A percentile compares a stretch with the other conserved stretches of the same genome.
phyloP scores from a whole-genome alignment of 441 rosid genomes.

The Kokia cookei region DNA sequence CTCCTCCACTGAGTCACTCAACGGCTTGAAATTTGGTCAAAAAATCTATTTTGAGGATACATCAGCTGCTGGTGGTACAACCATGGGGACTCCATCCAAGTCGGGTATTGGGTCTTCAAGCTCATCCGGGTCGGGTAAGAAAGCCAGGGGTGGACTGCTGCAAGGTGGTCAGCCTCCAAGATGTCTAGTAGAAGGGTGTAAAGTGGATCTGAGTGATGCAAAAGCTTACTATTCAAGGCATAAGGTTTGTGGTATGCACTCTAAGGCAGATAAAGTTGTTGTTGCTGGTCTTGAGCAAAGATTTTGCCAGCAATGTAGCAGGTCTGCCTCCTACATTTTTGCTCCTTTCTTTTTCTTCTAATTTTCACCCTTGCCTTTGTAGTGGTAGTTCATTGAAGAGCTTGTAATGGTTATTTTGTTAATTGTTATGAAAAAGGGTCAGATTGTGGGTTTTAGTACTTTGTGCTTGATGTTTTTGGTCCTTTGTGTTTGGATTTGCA shows the following conservation, averaged over 20 bases:
- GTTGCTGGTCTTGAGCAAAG: constrained; percentile 86
- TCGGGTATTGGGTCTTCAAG: constrained; percentile 29
- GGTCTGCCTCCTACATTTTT: constrained; percentile 30
- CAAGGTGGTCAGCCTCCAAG: constrained; percentile 58
- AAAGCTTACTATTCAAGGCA: constrained; percentile 91
- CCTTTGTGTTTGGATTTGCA: constrained; percentile 8
- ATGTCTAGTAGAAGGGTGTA: constrained; percentile 95
- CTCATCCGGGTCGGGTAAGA: constrained; percentile 40
- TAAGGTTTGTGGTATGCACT: constrained; percentile 82
- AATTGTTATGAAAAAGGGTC: background rate
- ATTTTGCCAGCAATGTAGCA: constrained; percentile 98
- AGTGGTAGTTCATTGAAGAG: background rate
- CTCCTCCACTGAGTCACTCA: constrained; percentile 28
- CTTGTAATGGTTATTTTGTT: background rate
- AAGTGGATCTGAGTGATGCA: constrained; percentile 85
- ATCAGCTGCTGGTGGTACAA: constrained; percentile 41
- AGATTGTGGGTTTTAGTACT: background rate
- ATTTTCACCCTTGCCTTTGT: background rate
- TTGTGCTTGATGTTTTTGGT: background rate
- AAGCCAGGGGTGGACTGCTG: constrained; percentile 21
- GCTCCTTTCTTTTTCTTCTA: background rate
- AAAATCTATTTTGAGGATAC: constrained; percentile 65
- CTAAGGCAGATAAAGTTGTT: constrained; percentile 71
- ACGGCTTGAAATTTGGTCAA: constrained; percentile 55
- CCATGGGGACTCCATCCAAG: constrained; percentile 10